Evolutionary conservation across 306 rosid genomes (phyloP).

Genomic region (Dryas alaskensis): DNA sequence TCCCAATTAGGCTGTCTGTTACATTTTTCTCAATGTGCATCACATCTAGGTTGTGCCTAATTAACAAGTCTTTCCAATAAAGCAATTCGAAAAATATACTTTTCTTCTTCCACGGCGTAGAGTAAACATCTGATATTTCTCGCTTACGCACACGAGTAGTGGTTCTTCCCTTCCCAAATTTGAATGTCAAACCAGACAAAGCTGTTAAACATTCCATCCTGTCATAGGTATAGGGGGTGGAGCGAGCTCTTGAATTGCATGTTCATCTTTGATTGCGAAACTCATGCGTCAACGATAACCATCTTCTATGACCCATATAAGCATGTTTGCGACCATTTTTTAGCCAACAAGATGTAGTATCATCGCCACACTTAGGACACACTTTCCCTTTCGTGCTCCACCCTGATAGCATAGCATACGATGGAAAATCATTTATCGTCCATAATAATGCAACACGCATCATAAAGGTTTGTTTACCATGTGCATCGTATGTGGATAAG

Average conservation of each 20-base stretch:
- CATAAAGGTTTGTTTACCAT: not conserved
- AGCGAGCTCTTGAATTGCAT: not conserved
- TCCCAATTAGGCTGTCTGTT: not conserved
- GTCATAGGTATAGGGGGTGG: not conserved
- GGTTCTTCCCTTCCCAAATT: not conserved
- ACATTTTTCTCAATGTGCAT: not conserved
- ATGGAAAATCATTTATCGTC: not conserved
- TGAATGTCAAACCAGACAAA: not conserved
- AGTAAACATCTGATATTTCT: not conserved
- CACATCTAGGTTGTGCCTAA: not conserved
- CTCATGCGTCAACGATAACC: not conserved
- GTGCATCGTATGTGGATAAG: not conserved
- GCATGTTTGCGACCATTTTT: not conserved
- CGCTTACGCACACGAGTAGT: not conserved
- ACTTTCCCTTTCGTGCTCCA: not conserved
- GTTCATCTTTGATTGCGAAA: rapidly evolving
- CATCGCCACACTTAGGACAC: not conserved
- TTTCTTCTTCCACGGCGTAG: not conserved
- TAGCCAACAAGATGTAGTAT: not conserved
- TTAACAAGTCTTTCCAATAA: not conserved
- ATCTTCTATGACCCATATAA: not conserved
- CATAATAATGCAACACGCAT: not conserved
- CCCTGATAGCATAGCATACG: not conserved
- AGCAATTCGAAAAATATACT: not conserved
- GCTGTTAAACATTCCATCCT: not conserved